Base-by-base conservation (phyloP, 2,329 filamentous ascomycete genomes). In the Talaromyces sp. region DNA sequence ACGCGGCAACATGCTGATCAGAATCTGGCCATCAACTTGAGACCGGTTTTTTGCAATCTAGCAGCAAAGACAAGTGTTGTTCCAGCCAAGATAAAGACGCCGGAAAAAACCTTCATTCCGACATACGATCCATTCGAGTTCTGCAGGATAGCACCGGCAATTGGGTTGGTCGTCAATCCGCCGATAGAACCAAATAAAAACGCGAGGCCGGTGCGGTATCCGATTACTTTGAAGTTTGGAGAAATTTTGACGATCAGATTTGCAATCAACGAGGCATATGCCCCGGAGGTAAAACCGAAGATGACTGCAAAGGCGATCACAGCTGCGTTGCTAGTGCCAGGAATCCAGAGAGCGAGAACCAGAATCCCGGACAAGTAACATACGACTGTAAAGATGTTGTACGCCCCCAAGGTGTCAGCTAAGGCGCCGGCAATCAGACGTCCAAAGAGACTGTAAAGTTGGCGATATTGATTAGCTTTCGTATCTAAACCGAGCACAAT, bases 201-300 rank as follows among this genome's bases (percentile, higher is more conserved):
- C 9, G 57, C 51, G 7, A 61, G 22, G 17, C 60, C 60, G 5
- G 53, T 37, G 22, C 60, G 51, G 22, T 62, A 62, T 19, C 60
- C 60, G 22, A 62, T 56, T 22, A 89, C 80, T 40, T 81, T 77
- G 36, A 89, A 81, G 41, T 88, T 84, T 2, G 82, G 48, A 7
- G 73, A 84, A 60, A 90, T 86, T 65, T 90, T 85, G 4, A 85
- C 85, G 25, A 91, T 76, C n/a, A 88, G 73, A 0, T 86, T 80
- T 0, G 87, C 84, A 0, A 77, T 76, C 36, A 89, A 73, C 1
- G 81, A 81, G 41, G 88, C 81, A 65, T 85, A 87, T 5, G 82
- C 82, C 10, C 87, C 87, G 0, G 83, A 86, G 7, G 80, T 80
- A 67, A 89, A 88, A 11, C 87, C 88, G 63, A 87, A 89, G 6